Base-by-base conservation (phyloP, 2,329 filamentous ascomycete genomes). In the Teratosphaeriaceae sp. region DNA sequence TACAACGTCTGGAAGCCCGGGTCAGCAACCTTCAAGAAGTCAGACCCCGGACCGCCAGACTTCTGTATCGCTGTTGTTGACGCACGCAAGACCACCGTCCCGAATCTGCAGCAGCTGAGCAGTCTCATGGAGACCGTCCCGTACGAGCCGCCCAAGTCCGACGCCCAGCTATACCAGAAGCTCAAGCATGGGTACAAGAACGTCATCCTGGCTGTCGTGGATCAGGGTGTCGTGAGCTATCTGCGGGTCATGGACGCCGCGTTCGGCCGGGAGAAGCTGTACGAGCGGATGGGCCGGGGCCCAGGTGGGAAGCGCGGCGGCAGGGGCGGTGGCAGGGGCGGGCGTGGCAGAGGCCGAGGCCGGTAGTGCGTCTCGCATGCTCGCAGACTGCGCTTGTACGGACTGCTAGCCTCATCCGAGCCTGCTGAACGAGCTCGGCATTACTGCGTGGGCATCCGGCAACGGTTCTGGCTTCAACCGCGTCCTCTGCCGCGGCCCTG, bases 201-300 rank as follows among this genome's bases (percentile, higher is more conserved):
- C 63, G 85, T 92, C 23, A 72, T 96, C 24, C 63, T 98, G 19
- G 92, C 89, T 0, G 78, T 97, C 2, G 88, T 96, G 24, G 92
- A 97, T 61, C 78, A 88, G 49, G 92, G 92, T 0, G 75, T 97
- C 18, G 84, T 89, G 35, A 97, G 90, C 62, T 97, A 90, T 61
- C 72, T 96, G 57, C 73, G 85, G 19, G 74, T 96, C 45, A 80
- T 78, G 1, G 88, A 97, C 68, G 81, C 80, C 9, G 82, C 82
- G 1, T 96, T 96, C 65, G 82, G 62, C 1, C 55, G 59, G 49
- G 88, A 94, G 64, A 79, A 68, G 62, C 58, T 95, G 27, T 88
- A 80, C 56, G 78, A 82, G 57, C 67, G 78, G 40, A 47, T 43
- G 74, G 75, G 51, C 69, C 72, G 60, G 51, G 57, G 51, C 52